A percentile compares a stretch with the other conserved stretches of the same genome.
Evolutionary conservation across 2,329 filamentous ascomycete genomes (phyloP).

Genomic region (Pseudogymnoascus sp.): DNA sequence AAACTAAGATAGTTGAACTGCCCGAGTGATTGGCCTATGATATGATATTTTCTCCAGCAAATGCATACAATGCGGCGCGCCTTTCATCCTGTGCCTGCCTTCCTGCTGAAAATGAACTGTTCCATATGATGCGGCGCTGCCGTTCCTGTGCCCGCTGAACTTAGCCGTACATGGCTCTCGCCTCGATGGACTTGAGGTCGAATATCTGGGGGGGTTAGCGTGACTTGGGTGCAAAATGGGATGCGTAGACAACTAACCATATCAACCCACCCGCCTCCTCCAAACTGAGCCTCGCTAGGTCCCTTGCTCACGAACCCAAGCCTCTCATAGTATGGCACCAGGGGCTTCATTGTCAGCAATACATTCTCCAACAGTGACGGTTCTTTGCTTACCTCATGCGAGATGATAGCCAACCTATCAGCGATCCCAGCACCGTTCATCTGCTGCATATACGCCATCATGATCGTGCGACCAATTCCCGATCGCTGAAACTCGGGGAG

Average conservation of each 20-base stretch:
- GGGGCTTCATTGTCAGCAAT: constrained; percentile 36
- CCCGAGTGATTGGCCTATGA: neutral
- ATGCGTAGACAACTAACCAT: constrained; percentile 48
- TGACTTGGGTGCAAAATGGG: neutral
- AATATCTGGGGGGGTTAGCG: constrained; percentile 16
- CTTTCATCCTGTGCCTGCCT: neutral
- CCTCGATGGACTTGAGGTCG: constrained; percentile 22
- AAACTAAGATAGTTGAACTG: constrained; percentile 54
- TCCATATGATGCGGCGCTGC: neutral
- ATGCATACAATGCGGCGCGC: constrained; percentile 5
- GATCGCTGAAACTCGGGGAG: constrained; percentile 65
- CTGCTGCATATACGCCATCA: constrained; percentile 70
- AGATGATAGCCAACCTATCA: constrained; percentile 66
- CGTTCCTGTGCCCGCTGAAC: neutral
- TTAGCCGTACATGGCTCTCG: constrained; percentile 22
- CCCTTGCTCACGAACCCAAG: constrained; percentile 65
- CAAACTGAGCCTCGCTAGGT: constrained; percentile 60
- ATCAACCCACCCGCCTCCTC: constrained; percentile 73
- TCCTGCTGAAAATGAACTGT: neutral
- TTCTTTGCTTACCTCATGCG: constrained; percentile 52
- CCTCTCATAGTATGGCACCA: constrained; percentile 68
- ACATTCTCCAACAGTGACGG: constrained; percentile 1
- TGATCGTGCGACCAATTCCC: constrained; percentile 63
- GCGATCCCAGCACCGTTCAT: constrained; percentile 63
- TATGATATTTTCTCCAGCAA: constrained; percentile 1